Evolutionary conservation across 805 yeast genomes (phyloP).

Genomic region (Saturnispora quitensis): DNA sequence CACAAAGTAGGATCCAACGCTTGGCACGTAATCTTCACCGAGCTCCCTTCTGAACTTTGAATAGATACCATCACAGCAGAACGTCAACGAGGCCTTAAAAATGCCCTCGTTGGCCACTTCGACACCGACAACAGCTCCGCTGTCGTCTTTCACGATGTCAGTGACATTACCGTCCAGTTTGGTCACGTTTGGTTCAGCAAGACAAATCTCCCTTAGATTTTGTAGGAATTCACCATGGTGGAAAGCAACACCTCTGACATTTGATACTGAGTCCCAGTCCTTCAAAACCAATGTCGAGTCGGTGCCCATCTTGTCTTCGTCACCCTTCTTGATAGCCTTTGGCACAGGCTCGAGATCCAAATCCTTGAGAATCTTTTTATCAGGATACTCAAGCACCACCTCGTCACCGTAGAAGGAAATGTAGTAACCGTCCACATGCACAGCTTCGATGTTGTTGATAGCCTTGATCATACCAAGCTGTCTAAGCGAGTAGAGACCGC

Average conservation of each 20-base stretch:
- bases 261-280: constrained; percentile 51
- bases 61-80: constrained; percentile 89
- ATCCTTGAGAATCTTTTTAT: constrained; percentile 40
- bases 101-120: constrained; percentile 39
- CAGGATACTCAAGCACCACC: constrained; percentile 63
- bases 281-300: constrained; percentile 41
- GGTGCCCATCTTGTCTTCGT: constrained; percentile 40
- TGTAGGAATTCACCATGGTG: constrained; percentile 85
- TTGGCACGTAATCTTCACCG: constrained; percentile 51
- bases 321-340: constrained; percentile 46
- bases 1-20: constrained; percentile 73
- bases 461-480: constrained; percentile 78
- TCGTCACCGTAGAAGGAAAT: constrained; percentile 54
- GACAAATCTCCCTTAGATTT: constrained; percentile 67
- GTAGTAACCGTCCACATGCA: constrained; percentile 70
- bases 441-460: constrained; percentile 67
- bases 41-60: constrained; percentile 82
- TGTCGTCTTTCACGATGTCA: constrained; percentile 45
- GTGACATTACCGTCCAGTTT: constrained; percentile 79
- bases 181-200: constrained; percentile 63
- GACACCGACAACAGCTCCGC: constrained; percentile 63
- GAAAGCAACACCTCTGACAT: constrained; percentile 72
- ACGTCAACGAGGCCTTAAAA: constrained; percentile 54
- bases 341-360: constrained; percentile 39
- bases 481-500: constrained; percentile 78